phyloP scores from a whole-genome alignment of 2,329 filamentous ascomycete genomes.

The Alternaria brassicae region DNA sequence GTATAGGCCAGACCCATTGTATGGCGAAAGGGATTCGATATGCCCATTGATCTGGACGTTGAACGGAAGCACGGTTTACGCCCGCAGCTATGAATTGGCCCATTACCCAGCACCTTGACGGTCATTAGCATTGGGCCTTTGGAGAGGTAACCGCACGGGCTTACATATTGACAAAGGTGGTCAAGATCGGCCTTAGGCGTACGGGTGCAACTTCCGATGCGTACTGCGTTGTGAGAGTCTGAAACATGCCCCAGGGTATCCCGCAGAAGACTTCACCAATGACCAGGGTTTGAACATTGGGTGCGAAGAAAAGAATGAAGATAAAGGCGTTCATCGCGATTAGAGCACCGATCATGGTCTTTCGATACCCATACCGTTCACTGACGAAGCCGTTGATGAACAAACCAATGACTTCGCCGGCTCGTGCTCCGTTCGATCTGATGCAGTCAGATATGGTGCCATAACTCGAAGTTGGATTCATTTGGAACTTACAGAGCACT shows the following conservation, averaged over 20 bases:
- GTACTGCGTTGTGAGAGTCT: conserved; percentile 56
- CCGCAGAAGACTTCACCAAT: conserved; percentile 55
- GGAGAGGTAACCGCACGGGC: background rate
- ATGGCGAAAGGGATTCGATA: conserved; percentile 71
- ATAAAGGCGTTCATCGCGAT: conserved; percentile 52
- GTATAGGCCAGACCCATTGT: conserved; percentile 78
- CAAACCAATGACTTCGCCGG: conserved; percentile 54
- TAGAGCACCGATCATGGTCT: conserved; percentile 53
- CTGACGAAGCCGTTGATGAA: conserved; percentile 54
- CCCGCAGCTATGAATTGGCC: conserved; percentile 75
- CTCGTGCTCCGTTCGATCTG: conserved; percentile 53
- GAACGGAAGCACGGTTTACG: conserved; percentile 70
- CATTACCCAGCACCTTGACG: conserved; percentile 68
- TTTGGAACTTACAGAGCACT: conserved; percentile 46
- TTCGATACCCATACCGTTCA: conserved; percentile 54
- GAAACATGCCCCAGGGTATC: conserved; percentile 56
- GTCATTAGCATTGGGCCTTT: background rate
- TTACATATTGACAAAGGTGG: conserved; percentile 71
- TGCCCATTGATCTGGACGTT: conserved; percentile 69
- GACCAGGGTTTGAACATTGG: conserved; percentile 48
- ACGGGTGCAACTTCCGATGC: conserved; percentile 70
- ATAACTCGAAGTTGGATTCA: background rate
- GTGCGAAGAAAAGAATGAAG: conserved; percentile 56
- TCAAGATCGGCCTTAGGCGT: conserved; percentile 62
- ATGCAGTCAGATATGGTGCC: background rate